Conservation (phyloP, 352 stramenopile species). For the Pseudoperonospora humuli region DNA sequence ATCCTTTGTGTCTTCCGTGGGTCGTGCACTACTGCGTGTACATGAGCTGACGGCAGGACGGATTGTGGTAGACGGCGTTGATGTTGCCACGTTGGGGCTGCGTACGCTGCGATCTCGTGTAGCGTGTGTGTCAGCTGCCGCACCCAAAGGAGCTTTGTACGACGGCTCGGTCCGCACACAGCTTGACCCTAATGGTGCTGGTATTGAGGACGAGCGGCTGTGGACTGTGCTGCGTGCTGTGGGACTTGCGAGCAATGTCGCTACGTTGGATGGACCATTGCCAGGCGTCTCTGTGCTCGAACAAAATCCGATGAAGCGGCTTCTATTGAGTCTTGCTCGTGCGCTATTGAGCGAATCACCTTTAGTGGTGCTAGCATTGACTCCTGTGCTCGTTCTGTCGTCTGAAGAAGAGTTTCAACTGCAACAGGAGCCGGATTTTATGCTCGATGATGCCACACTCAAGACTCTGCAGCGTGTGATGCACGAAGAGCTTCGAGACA, state of each 20-base stretch:
- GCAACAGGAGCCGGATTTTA: constrained; percentile 7
- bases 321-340: constrained; percentile 94
- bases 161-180: constrained; percentile 88
- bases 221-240: constrained; percentile 42
- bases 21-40: constrained; percentile 89
- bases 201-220: constrained; percentile 26
- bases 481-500: constrained; percentile 79
- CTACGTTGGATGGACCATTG: constrained; percentile 45
- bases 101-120: constrained; percentile 79
- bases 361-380: constrained; percentile 69
- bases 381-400: constrained; percentile 17
- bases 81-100: constrained; percentile 79
- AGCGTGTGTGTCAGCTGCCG: constrained; percentile 93
- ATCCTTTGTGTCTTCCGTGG: constrained; percentile 83
- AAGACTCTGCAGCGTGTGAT: constrained; percentile 73
- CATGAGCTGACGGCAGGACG: constrained; percentile 84
- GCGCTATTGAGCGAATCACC: constrained; percentile 88
- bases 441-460: constrained; percentile 60
- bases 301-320: constrained; percentile 90
- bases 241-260: constrained; percentile 57
- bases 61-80: constrained; percentile 90
- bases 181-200: constrained; percentile 83
- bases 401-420: constrained; percentile 11
- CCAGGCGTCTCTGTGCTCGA: constrained; percentile 71
- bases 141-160: constrained; percentile 85